Conservation (phyloP, 2,329 filamentous ascomycete genomes). For the Geosmithia morbida region DNA sequence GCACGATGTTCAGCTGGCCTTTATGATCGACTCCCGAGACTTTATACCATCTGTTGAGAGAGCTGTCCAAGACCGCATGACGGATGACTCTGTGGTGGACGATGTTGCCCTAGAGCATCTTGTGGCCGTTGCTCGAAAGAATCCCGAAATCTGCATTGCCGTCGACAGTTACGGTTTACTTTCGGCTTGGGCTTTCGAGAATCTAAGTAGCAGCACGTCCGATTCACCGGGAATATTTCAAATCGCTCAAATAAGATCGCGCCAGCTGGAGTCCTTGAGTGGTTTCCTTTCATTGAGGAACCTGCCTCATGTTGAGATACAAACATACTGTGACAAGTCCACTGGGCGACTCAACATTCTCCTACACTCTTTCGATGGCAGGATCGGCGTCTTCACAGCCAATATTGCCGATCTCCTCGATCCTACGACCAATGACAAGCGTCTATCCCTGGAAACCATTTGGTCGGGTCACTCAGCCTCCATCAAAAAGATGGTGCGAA, state of each 20-base stretch:
- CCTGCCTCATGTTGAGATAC: slow-evolving; percentile 47
- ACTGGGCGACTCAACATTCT: slow-evolving; percentile 58
- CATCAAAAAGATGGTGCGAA: slow-evolving; percentile 76
- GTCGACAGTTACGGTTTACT: slow-evolving; percentile 74
- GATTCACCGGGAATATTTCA: slow-evolving; percentile 65
- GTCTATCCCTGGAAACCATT: slow-evolving; percentile 46
- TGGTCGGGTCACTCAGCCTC: slow-evolving; percentile 78
- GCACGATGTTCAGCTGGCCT: slow-evolving; percentile 29
- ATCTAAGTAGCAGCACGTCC: slow-evolving; percentile 57
- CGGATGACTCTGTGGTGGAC: slow-evolving; percentile 41
- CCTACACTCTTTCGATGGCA: slow-evolving; percentile 73
- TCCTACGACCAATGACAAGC: slow-evolving; percentile 43
- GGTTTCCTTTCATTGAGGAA: slow-evolving; percentile 11
- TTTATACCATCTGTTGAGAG: slow-evolving; percentile 65
- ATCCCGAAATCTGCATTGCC: slow-evolving; percentile 75
- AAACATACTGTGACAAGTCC: slow-evolving; percentile 54
- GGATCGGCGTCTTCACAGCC: slow-evolving; percentile 68
- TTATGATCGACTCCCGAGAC: slow-evolving; percentile 71
- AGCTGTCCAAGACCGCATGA: slow-evolving; percentile 47
- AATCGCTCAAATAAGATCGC: slow-evolving; percentile 60
- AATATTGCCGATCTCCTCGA: slow-evolving; percentile 72
- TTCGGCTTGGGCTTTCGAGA: slow-evolving; percentile 87
- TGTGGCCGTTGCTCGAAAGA: slow-evolving; percentile 71
- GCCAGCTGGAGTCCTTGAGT: slow-evolving; percentile 32
- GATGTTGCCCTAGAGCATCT: slow-evolving; percentile 70